phyloP scores from a whole-genome alignment of 2,329 filamentous ascomycete species.

The Trichoderma oligosporum region DNA sequence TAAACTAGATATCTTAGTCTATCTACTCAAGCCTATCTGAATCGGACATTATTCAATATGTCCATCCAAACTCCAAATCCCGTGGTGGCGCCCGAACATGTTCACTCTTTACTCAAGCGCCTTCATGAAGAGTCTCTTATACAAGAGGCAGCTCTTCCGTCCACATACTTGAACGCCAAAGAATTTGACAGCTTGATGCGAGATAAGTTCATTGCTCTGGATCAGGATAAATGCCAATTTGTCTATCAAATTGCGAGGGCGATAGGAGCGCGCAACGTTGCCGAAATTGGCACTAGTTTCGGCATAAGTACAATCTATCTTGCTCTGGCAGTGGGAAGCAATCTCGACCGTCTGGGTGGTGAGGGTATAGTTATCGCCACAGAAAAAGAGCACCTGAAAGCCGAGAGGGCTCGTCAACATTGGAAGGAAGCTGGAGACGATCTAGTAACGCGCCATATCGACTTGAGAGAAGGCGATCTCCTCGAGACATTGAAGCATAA shows the following conservation, averaged over 20 bases:
- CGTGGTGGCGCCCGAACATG: slow-evolving; percentile 14
- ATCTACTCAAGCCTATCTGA: too few relatives aligned
- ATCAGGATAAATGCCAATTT: slow-evolving; percentile 55
- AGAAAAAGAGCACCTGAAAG: slow-evolving; percentile 56
- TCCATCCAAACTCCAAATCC: slow-evolving; percentile 6
- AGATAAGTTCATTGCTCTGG: slow-evolving; percentile 59
- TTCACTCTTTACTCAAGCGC: slow-evolving; percentile 18
- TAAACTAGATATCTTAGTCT: neutral
- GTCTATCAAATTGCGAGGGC: slow-evolving; percentile 52
- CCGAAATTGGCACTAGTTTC: slow-evolving; percentile 60
- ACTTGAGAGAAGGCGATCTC: slow-evolving; percentile 56
- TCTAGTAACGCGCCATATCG: slow-evolving; percentile 49
- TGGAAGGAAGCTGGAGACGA: slow-evolving; percentile 51
- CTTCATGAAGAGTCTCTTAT: slow-evolving; percentile 20
- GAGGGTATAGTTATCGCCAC: slow-evolving; percentile 51
- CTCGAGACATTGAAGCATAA: slow-evolving; percentile 47
- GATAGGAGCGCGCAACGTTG: slow-evolving; percentile 48
- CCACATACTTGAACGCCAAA: neutral
- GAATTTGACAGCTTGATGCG: slow-evolving; percentile 40
- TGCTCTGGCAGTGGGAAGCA: slow-evolving; percentile 54
- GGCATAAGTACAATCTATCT: slow-evolving; percentile 63
- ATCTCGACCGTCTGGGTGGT: slow-evolving; percentile 27
- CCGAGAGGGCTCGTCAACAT: slow-evolving; percentile 46
- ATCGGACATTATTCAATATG: neutral
- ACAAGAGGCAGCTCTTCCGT: slow-evolving; percentile 18